phyloP scores from a whole-genome alignment of 371 early-diverging fungal genomes.

The Mortierella sp. region DNA sequence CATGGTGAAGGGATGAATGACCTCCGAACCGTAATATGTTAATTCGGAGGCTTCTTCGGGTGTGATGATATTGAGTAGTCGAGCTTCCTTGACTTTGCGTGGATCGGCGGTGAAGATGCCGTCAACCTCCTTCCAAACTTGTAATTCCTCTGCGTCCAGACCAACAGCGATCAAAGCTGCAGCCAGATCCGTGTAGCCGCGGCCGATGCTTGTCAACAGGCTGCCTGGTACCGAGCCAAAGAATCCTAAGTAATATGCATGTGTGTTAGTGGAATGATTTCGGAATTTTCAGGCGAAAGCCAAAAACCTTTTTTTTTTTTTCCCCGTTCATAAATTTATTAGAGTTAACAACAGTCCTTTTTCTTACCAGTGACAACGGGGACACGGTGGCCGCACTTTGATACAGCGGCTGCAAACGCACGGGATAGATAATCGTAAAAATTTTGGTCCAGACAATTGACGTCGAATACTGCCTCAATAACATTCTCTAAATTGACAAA shows the following conservation, averaged over 20 bases:
- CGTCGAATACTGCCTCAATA: slow-evolving; percentile 83
- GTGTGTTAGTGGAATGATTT: not conserved
- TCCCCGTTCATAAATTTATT: not conserved
- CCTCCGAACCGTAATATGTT: slow-evolving; percentile 98
- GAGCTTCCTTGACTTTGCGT: slow-evolving; percentile 94
- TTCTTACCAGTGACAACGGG: slow-evolving; percentile 84
- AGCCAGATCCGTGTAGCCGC: slow-evolving; percentile 98
- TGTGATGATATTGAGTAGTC: slow-evolving; percentile 89
- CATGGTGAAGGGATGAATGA: slow-evolving; percentile 99
- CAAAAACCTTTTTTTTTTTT: not conserved
- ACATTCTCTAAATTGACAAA: slow-evolving; percentile 90
- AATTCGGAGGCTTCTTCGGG: slow-evolving; percentile 99
- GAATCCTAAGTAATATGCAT: slow-evolving; percentile 68
- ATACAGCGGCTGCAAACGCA: slow-evolving; percentile 75
- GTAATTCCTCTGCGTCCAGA: slow-evolving; percentile 87
- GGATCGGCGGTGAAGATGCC: slow-evolving; percentile 99
- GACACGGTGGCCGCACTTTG: slow-evolving; percentile 74
- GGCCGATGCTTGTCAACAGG: slow-evolving; percentile 91
- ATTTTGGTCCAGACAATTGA: slow-evolving; percentile 82
- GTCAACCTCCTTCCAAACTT: slow-evolving; percentile 99
- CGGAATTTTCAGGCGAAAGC: not conserved
- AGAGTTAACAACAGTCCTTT: not conserved
- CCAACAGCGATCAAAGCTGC: slow-evolving; percentile 97
- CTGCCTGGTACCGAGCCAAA: slow-evolving; percentile 97
- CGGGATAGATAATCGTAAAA: slow-evolving; percentile 92